Conservation (phyloP, 2,329 filamentous ascomycete species). For the Hymenoscyphus linearis region DNA sequence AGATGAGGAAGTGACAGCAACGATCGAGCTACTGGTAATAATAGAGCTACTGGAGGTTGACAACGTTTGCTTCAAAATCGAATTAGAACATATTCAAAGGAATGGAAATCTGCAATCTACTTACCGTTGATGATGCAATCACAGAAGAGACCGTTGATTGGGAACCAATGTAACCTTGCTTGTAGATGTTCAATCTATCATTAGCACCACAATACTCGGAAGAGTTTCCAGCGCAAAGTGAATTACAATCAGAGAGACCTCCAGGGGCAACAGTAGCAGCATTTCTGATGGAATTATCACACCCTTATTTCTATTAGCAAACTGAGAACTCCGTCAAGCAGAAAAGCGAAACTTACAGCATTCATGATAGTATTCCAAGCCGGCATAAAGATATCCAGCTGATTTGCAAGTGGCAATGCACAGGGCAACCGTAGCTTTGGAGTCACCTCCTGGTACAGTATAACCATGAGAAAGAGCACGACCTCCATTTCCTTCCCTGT, state of each 20-base stretch:
- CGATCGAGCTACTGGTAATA: background rate
- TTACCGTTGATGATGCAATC: slow-evolving; percentile 14
- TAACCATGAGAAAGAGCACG: slow-evolving; percentile 15
- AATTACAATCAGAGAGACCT: slow-evolving; percentile 23
- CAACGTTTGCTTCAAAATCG: background rate
- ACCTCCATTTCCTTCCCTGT: slow-evolving; percentile 20
- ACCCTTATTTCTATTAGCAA: slow-evolving; percentile 1
- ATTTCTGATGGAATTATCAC: slow-evolving; percentile 17
- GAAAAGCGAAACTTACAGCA: slow-evolving; percentile 31
- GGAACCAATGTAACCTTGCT: slow-evolving; percentile 11
- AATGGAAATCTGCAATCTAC: background rate
- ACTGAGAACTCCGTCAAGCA: background rate
- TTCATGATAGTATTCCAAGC: slow-evolving; percentile 43
- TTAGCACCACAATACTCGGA: slow-evolving; percentile 27
- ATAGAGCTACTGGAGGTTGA: background rate
- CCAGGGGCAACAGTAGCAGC: slow-evolving; percentile 18
- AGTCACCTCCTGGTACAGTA: slow-evolving; percentile 16
- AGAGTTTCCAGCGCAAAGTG: slow-evolving; percentile 26
- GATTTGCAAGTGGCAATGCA: slow-evolving; percentile 21
- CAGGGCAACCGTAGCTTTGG: slow-evolving; percentile 18
- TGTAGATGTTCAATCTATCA: slow-evolving; percentile 20
- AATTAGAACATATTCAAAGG: background rate
- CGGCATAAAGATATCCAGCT: slow-evolving; percentile 35
- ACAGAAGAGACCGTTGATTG: slow-evolving; percentile 7
- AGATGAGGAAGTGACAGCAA: too few species aligned